A percentile compares a stretch with the other conserved stretches of the same genome.
Conservation (phyloP, 1,284 basidiomycete genomes). For the Cryptococcus sp. region DNA sequence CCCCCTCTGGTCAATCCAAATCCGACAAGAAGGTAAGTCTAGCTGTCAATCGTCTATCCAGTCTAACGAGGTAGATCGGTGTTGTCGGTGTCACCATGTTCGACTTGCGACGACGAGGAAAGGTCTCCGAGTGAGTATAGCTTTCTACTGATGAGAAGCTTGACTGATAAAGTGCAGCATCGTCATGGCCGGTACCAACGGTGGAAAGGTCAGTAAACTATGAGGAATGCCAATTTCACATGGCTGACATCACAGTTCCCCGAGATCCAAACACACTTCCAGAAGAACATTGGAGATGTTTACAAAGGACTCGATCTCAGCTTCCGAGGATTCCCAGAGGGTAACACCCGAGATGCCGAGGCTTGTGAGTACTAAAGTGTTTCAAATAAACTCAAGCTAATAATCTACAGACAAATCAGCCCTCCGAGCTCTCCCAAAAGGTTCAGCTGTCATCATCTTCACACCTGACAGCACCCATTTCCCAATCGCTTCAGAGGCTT, state of each 20-base stretch:
- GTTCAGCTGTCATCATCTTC: slow-evolving; percentile 74
- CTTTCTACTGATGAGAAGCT: background rate
- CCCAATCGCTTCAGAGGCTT: slow-evolving; percentile 76
- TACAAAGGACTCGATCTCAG: slow-evolving; percentile 74
- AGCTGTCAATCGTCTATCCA: too few species aligned
- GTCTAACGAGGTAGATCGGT: slow-evolving; percentile 50
- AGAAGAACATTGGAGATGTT: slow-evolving; percentile 72
- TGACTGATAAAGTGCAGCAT: slow-evolving; percentile 20
- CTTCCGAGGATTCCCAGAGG: slow-evolving; percentile 74
- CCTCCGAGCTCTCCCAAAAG: slow-evolving; percentile 71
- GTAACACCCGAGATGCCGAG: slow-evolving; percentile 64
- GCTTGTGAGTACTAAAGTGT: slow-evolving; percentile 60
- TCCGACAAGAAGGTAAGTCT: slow-evolving; percentile 79
- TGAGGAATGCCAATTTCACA: background rate
- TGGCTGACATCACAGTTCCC: slow-evolving; percentile 61
- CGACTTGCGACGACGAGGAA: slow-evolving; percentile 77
- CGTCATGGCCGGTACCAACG: slow-evolving; percentile 47
- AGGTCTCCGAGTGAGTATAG: slow-evolving; percentile 54
- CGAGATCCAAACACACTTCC: slow-evolving; percentile 72
- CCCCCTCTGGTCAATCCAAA: slow-evolving; percentile 78
- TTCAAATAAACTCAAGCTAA: background rate
- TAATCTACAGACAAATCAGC: slow-evolving; percentile 66
- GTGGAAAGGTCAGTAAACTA: slow-evolving; percentile 32
- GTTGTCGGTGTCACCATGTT: slow-evolving; percentile 87
- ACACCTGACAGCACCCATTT: slow-evolving; percentile 64